Evolutionary conservation across 2,329 filamentous ascomycete species (phyloP).

Genomic region (Fusarium chuoi): DNA sequence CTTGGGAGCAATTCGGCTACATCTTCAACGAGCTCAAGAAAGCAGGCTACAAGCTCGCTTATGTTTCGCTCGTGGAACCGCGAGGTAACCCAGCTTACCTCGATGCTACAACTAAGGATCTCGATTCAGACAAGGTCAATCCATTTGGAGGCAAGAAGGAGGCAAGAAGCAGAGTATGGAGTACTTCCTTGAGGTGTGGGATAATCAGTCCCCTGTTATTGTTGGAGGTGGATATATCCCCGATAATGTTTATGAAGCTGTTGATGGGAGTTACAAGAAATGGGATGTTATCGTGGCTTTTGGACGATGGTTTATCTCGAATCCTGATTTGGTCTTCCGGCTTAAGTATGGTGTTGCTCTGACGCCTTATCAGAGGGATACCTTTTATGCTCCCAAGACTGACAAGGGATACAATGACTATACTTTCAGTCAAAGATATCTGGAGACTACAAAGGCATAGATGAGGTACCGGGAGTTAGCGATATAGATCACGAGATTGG

Average conservation of each 20-base stretch:
- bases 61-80: constrained; percentile 52
- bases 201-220: constrained; percentile 47
- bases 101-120: constrained; percentile 34
- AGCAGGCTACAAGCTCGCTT: constrained; percentile 44
- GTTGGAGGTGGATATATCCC: constrained; percentile 47
- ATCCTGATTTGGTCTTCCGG: constrained; percentile 52
- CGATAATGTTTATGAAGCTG: constrained; percentile 34
- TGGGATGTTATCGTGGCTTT: constrained; percentile 46
- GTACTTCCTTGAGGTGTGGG: constrained; percentile 48
- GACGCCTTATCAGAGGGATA: constrained; percentile 50
- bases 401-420: constrained; percentile 47
- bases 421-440: constrained; percentile 41
- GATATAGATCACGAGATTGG: neutral
- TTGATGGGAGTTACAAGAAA: constrained; percentile 41
- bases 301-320: constrained; percentile 50
- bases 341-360: constrained; percentile 51
- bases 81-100: constrained; percentile 47
- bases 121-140: neutral
- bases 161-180: constrained; percentile 49
- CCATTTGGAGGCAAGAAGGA: constrained; percentile 31
- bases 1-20: constrained; percentile 45
- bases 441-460: neutral
- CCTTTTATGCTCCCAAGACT: constrained; percentile 51
- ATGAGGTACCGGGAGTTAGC: fast-evolving
- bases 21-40: constrained; percentile 43